A percentile compares a stretch with the other conserved stretches of the same genome.
phyloP scores from a whole-genome alignment of 371 early-diverging fungal species.

The Cokeromyces recurvatus region DNA sequence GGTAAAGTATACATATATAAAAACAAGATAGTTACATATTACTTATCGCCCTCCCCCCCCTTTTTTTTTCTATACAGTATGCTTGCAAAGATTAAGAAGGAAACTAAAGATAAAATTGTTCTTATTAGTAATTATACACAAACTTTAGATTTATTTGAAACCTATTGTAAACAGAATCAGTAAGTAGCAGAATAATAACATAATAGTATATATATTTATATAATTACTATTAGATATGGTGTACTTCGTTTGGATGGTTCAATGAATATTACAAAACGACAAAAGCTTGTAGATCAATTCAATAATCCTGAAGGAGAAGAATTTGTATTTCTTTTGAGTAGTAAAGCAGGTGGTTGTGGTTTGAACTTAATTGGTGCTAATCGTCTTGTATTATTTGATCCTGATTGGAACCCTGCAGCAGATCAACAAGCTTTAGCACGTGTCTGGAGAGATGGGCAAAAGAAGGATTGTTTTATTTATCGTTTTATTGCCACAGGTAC shows the following conservation, averaged over 20 bases:
- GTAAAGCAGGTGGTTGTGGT: slow-evolving; percentile 98
- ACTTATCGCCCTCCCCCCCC: too few species aligned
- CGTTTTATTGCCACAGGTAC: slow-evolving; percentile 94
- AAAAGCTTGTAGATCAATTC: slow-evolving; percentile 91
- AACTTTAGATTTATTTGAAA: slow-evolving; percentile 93
- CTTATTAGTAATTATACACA: slow-evolving; percentile 97
- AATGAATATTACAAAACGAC: slow-evolving; percentile 86
- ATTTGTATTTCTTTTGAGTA: slow-evolving; percentile 92
- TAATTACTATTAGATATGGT: slow-evolving; percentile 50
- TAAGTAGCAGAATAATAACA: slow-evolving; percentile 22
- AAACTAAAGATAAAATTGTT: slow-evolving; percentile 90
- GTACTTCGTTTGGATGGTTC: slow-evolving; percentile 89
- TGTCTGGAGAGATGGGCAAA: slow-evolving; percentile 98
- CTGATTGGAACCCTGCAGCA: slow-evolving; percentile 82
- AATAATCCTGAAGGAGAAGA: slow-evolving; percentile 84
- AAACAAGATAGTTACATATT: too few species aligned
- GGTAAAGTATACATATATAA: slow-evolving; percentile 22
- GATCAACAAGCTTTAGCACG: slow-evolving; percentile 89
- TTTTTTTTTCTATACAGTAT: slow-evolving; percentile 30
- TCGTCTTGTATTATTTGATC: slow-evolving; percentile 91
- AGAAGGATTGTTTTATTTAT: slow-evolving; percentile 90
- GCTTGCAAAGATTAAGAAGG: slow-evolving; percentile 65
- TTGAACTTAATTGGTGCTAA: slow-evolving; percentile 97
- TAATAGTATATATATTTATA: neutral
- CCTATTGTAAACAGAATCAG: slow-evolving; percentile 71